A percentile compares a stretch with the other conserved stretches of the same genome.
phyloP scores from a whole-genome alignment of 345 rosid genomes.

The Viola odorata region DNA sequence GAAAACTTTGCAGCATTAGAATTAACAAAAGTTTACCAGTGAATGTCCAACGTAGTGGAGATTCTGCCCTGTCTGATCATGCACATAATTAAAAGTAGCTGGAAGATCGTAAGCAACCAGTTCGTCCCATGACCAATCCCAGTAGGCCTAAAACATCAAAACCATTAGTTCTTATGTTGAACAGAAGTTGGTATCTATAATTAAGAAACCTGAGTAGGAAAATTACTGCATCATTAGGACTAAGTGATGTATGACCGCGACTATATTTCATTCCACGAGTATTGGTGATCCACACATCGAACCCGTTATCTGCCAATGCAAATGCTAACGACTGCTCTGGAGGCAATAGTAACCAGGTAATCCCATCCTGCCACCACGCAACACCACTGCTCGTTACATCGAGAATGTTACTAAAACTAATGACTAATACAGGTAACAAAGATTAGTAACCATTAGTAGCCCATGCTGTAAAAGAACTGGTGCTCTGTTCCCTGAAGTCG shows the following conservation, averaged over 20 bases:
- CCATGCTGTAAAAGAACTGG: constrained; percentile 56
- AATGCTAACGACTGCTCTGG: constrained; percentile 17
- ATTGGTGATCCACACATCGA: constrained; percentile 24
- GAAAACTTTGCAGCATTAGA: not conserved
- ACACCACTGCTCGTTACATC: not conserved
- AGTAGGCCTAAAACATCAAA: constrained; percentile 30
- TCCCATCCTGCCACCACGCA: constrained; percentile 15
- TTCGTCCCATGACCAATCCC: constrained; percentile 65
- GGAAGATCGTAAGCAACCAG: constrained; percentile 48
- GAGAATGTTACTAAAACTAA: not conserved
- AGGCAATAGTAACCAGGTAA: constrained; percentile 12
- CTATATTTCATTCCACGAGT: constrained; percentile 19
- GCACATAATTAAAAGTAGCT: constrained; percentile 35
- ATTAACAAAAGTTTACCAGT: constrained; percentile 21
- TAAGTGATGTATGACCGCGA: constrained; percentile 16
- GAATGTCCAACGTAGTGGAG: constrained; percentile 52
- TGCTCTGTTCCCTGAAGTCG: constrained; percentile 17
- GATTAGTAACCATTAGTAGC: constrained; percentile 31
- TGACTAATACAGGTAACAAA: not conserved
- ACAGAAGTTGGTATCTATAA: not conserved
- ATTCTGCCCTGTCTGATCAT: constrained; percentile 33
- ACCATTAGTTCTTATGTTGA: not conserved
- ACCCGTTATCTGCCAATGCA: constrained; percentile 26
- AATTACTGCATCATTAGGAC: constrained; percentile 1
- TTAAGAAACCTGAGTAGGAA: not conserved